phyloP scores from a whole-genome alignment of 2,329 filamentous ascomycete genomes.

The Xylaria sp. region DNA sequence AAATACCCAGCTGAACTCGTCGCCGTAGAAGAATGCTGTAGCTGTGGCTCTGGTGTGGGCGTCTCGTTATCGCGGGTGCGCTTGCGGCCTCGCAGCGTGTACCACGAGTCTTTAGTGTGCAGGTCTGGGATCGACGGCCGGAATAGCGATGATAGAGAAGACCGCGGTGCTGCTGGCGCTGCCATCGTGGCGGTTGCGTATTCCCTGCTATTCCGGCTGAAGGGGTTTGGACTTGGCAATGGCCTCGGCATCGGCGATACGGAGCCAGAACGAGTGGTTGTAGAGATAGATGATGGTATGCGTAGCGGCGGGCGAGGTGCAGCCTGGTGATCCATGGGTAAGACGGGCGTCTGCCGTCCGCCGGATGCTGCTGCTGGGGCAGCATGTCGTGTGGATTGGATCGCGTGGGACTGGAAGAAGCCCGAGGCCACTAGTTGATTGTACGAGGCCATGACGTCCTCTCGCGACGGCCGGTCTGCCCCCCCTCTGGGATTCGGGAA shows the following conservation, averaged over 20 bases:
- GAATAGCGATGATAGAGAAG: conserved; percentile 28
- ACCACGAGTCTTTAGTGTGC: conserved; percentile 39
- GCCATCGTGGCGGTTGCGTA: not conserved
- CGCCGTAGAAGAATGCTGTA: conserved; percentile 29
- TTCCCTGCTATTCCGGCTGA: conserved; percentile 23
- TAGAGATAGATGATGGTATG: conserved; percentile 38
- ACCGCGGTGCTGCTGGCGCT: conserved; percentile 13
- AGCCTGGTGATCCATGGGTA: conserved; percentile 37
- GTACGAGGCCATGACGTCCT: conserved; percentile 67
- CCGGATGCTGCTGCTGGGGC: conserved; percentile 7
- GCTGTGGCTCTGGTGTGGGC: conserved; percentile 37
- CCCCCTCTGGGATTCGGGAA: conserved; percentile 35
- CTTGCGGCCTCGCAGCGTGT: conserved; percentile 59
- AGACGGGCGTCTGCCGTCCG: conserved; percentile 20
- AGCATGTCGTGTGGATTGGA: conserved; percentile 65
- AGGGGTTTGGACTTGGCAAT: conserved; percentile 11
- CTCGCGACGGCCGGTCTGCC: conserved; percentile 51
- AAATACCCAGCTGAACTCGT: conserved; percentile 35
- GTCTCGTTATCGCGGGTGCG: conserved; percentile 55
- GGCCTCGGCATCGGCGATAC: conserved; percentile 6
- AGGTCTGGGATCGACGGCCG: conserved; percentile 33
- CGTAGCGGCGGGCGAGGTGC: conserved; percentile 39
- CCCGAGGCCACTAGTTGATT: conserved; percentile 65
- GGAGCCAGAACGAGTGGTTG: conserved; percentile 13
- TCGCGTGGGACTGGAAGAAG: conserved; percentile 68